Evolutionary conservation across 2,329 filamentous ascomycete genomes (phyloP).

Genomic region (Knoxdaviesia capensis): DNA sequence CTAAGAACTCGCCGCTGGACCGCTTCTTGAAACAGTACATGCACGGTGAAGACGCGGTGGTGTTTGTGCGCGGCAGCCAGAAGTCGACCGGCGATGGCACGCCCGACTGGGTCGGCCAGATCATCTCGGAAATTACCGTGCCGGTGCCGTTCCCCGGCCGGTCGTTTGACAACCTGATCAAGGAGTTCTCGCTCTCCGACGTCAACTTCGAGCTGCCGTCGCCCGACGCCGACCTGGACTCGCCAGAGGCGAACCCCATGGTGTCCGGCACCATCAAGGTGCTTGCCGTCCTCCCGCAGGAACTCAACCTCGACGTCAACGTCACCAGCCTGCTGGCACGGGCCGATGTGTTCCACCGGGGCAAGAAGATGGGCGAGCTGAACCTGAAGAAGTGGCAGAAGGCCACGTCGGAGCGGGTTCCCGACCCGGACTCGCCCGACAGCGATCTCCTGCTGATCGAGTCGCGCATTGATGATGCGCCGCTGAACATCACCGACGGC

Average conservation of each 20-base stretch:
- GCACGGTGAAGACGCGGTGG: conserved; percentile 53
- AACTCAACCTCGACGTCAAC: conserved; percentile 71
- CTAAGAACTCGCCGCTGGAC: conserved; percentile 67
- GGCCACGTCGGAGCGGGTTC: conserved; percentile 57
- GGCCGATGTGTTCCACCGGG: conserved; percentile 64
- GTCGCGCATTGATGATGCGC: conserved; percentile 58
- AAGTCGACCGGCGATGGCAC: conserved; percentile 39
- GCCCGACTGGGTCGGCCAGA: conserved; percentile 63
- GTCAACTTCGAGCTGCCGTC: conserved; percentile 75
- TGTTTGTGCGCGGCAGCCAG: conserved; percentile 67
- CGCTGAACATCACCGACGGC: conserved; percentile 63
- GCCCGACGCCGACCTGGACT: conserved; percentile 54
- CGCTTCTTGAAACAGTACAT: conserved; percentile 64
- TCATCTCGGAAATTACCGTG: conserved; percentile 64
- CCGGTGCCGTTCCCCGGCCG: conserved; percentile 70
- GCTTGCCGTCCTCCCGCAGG: conserved; percentile 56
- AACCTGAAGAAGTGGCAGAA: conserved; percentile 66
- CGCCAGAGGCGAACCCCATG: conserved; percentile 52
- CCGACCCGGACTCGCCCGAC: conserved; percentile 25
- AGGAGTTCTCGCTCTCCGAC: conserved; percentile 69
- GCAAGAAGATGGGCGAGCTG: conserved; percentile 60
- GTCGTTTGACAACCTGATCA: conserved; percentile 64
- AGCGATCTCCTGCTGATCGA: conserved; percentile 50
- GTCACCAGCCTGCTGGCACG: conserved; percentile 58
- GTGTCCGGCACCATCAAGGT: conserved; percentile 73